Evolutionary conservation across 2,329 filamentous ascomycete genomes (phyloP), one percentile per base, ranked within the genome.

Genomic region (Pseudogymnoascus sp.): DNA sequence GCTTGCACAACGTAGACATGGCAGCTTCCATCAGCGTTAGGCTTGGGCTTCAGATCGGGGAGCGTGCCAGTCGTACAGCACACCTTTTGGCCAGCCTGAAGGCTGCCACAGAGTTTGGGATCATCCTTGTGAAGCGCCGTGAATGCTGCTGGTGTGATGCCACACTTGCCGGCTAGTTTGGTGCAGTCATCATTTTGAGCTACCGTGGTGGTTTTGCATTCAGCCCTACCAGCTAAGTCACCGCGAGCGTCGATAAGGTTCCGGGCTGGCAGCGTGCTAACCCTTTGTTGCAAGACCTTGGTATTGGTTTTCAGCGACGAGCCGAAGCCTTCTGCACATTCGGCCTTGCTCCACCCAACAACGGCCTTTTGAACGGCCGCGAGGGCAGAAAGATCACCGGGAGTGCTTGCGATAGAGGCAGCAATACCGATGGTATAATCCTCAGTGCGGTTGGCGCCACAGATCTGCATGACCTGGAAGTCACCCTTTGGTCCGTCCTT

Each of bases 131-230:
- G 15, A 27, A 21, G 25, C 15, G 68, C 65, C 5, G 60, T 65
- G 44, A 71, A 68, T n/a, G 71, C 63, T n/a, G 64, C 58, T 1
- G 65, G 64, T 0, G 74, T 72, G 12, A 81, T 76, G 4, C 74
- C 73, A 61, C 78, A 80, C 41, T 69, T 69, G 5, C 65, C 59
- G 0, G 76, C 76, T 0, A 81, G 66, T 0, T 71, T 63, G 0
- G 63, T 13, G 25, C 41, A 48, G 41, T 3, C n/a, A 48, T 48
- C 41, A 17, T 13, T 17, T 8, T 13, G 9, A 8, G 7, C n/a
- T 17, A 48, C 41, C n/a, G 5, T 7, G 10, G 12, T 17, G n/a
- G 41, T 48, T 13, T 48, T 48, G 25, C 41, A 48, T 4, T 8
- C 15, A 27, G 13, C 12, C 25, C 41, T 17, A 48, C 8, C 41